These are phyloP conservation scores for Coprinellus aureogranulatus DNA, from an alignment of 768 basidiomycete genomes.

Conservation along the genomic window DNA sequence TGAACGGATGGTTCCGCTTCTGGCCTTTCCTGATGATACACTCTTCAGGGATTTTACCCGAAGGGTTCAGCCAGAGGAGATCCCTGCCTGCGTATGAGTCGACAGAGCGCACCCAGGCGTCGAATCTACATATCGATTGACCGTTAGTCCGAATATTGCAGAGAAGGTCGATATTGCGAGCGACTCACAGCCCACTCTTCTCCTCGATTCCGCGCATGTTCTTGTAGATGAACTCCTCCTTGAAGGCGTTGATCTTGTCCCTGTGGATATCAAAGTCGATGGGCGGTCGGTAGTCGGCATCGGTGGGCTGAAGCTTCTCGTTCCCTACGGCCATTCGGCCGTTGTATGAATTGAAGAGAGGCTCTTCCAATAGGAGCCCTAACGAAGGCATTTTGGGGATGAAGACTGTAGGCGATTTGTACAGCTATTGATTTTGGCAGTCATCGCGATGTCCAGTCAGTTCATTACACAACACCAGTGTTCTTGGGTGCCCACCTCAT, in stretches of 20 bases:
- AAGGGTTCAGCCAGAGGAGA: constrained; percentile 71
- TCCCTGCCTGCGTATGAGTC: constrained; percentile 78
- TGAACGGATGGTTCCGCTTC: constrained; percentile 60
- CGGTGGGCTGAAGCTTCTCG: constrained; percentile 48
- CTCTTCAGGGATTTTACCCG: constrained; percentile 70
- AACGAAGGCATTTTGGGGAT: constrained; percentile 96
- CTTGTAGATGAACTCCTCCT: constrained; percentile 80
- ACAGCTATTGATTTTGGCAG: constrained; percentile 53
- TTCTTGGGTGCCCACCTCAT: constrained; percentile 41
- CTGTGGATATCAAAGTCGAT: constrained; percentile 71
- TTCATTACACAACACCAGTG: no score
- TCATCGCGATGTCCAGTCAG: no score
- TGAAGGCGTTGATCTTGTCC: constrained; percentile 77
- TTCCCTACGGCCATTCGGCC: constrained; percentile 48
- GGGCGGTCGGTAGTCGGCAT: constrained; percentile 63
- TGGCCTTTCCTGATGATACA: constrained; percentile 65
- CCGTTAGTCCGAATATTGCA: neutral
- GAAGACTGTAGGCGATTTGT: constrained; percentile 71
- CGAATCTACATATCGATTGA: constrained; percentile 53
- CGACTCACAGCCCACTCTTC: constrained; percentile 65
- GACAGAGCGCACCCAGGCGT: constrained; percentile 77
- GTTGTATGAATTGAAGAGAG: constrained; percentile 80
- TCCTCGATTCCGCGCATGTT: constrained; percentile 86
- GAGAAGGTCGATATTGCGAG: no score
- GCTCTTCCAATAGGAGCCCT: constrained; percentile 87